Conservation (phyloP, 2,329 filamentous ascomycete genomes). For the Fusarium tjaetaba region DNA sequence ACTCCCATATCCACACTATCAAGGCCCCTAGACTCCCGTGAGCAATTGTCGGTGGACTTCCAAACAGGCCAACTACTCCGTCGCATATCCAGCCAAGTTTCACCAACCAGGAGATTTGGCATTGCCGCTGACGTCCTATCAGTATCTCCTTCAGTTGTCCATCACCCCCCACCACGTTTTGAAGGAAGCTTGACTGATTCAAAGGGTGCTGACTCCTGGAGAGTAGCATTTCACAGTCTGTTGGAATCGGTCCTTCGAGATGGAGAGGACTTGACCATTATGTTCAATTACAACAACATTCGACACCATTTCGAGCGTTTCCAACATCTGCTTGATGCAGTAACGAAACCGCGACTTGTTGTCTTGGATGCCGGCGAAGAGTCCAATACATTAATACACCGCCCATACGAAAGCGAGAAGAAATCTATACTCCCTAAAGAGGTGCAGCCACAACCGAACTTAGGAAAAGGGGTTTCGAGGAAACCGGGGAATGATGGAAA, state of each 20-base stretch:
- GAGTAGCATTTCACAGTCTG: slow-evolving; percentile 64
- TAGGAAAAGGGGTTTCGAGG: not conserved
- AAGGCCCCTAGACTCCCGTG: slow-evolving; percentile 46
- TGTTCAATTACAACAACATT: slow-evolving; percentile 66
- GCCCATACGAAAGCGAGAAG: slow-evolving; percentile 1
- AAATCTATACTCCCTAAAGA: slow-evolving; percentile 1
- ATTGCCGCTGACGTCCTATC: slow-evolving; percentile 42
- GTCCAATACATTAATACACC: slow-evolving; percentile 58
- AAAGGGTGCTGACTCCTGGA: slow-evolving; percentile 58
- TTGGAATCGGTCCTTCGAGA: slow-evolving; percentile 67
- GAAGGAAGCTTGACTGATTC: slow-evolving; percentile 39
- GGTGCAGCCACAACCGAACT: slow-evolving; percentile 1
- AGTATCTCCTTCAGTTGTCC: slow-evolving; percentile 29
- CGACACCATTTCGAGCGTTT: slow-evolving; percentile 62
- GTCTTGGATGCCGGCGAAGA: slow-evolving; percentile 63
- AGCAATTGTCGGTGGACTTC: slow-evolving; percentile 54
- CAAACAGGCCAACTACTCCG: slow-evolving; percentile 60
- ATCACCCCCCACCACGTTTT: slow-evolving; percentile 25
- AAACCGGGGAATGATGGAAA: not conserved
- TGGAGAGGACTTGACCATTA: slow-evolving; percentile 67
- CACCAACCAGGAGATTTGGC: slow-evolving; percentile 61
- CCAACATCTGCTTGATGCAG: slow-evolving; percentile 60
- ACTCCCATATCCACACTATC: slow-evolving; percentile 51
- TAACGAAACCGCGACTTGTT: slow-evolving; percentile 63
- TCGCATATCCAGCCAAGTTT: slow-evolving; percentile 54